Evolutionary conservation across 768 basidiomycete genomes (phyloP), one percentile per base, ranked within the genome.

Genomic region (Suillus subluteus): DNA sequence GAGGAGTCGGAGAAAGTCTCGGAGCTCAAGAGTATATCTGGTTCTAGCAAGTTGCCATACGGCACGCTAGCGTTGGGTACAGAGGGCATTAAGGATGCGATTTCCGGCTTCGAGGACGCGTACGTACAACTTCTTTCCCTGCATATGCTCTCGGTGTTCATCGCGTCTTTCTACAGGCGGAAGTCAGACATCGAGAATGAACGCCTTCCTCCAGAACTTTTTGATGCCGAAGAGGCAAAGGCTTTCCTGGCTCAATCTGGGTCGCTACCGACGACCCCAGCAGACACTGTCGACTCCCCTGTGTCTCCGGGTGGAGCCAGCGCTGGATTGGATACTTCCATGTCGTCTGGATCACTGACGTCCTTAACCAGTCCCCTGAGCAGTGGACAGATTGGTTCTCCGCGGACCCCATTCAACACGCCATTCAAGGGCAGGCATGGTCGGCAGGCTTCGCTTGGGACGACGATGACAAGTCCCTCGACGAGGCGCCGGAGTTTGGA

Each of bases 161-260:
- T 40, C 5, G 23, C 38, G 55, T 40, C 30, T 23, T n/a, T n/a
- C 52, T 65, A 48, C 70, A 96, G 95, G 50, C 95, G 96, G 67
- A 96, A 96, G 81, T 95, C 93, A 54, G 98, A 99, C 82, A 98
- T 99, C 70, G 97, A 99, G 80, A 99, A 99, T 80, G 98, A 99
- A 79, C 91, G 96, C 41, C 83, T 99, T n/a, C 98, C 97, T 3
- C 97, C 97, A 2, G 95, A 98, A 18, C 84, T 99, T 21, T 91
- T 95, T 75, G 96, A 98, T 73, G 90, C 88, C 7, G 76, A 77
- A 66, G 89, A 91, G 78, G 90, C 88, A 65, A 88, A 86, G 69
- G 87, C 90, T 8, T 86, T 88, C 68, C 73, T 92, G 65, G 69
- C 74, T 59, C 76, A 77, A 15, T 76, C 78, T 5, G 76, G 73